Evolutionary conservation across 2,329 filamentous ascomycete genomes (phyloP).

Genomic region (Curvularia sp.): DNA sequence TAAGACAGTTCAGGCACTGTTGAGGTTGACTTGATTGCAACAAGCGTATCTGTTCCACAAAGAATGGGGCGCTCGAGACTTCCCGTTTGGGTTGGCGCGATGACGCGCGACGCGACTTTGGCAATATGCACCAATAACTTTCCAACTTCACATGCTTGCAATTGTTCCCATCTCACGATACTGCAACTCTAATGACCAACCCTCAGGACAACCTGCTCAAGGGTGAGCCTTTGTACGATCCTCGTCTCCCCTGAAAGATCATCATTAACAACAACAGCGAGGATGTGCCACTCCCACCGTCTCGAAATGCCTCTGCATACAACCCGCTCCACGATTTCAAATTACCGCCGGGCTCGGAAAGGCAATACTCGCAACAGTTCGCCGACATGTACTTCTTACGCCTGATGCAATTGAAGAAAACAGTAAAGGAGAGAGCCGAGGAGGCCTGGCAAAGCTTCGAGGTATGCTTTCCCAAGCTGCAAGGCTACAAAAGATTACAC

Average conservation of each 20-base stretch:
- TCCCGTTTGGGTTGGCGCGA: constrained; percentile 29
- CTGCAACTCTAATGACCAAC: constrained; percentile 22
- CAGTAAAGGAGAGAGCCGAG: constrained; percentile 75
- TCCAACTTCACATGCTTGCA: constrained; percentile 12
- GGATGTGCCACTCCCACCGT: constrained; percentile 32
- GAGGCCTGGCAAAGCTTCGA: constrained; percentile 79
- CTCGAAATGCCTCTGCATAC: constrained; percentile 64
- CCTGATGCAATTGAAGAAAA: constrained; percentile 83
- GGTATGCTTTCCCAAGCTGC: constrained; percentile 49
- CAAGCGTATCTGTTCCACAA: not conserved
- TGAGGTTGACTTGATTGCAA: not conserved
- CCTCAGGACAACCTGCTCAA: constrained; percentile 35
- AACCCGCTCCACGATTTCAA: constrained; percentile 76
- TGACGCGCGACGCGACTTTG: constrained; percentile 30
- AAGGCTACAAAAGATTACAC: not conserved
- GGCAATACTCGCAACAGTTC: constrained; percentile 92
- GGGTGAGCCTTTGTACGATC: constrained; percentile 41
- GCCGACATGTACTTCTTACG: constrained; percentile 97
- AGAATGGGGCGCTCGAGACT: constrained; percentile 20
- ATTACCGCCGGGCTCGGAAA: constrained; percentile 68
- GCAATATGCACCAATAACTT: constrained; percentile 17
- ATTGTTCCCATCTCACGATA: constrained; percentile 1
- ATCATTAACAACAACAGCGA: constrained; percentile 32
- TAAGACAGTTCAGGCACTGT: not conserved
- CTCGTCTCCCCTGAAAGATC: not conserved